These are phyloP conservation scores for Neurospora sp. DNA, from an alignment of 495 filamentous ascomycete genomes.

Conservation along the genomic window DNA sequence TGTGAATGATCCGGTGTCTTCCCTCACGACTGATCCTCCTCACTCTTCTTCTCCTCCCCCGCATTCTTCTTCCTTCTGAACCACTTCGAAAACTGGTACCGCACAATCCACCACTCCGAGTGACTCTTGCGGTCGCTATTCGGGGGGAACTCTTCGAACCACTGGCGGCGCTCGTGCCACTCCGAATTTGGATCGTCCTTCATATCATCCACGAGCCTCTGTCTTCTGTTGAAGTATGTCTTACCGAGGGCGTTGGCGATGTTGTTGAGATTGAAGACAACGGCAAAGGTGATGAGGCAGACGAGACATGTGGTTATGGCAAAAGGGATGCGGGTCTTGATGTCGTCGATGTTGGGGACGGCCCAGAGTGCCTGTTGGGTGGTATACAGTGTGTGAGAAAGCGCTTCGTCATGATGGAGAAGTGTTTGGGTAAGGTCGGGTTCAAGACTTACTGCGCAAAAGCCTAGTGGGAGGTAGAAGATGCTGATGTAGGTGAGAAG, in stretches of 20 bases:
- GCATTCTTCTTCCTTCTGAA: not conserved
- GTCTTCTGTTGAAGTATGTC: not conserved
- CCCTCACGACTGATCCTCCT: not conserved
- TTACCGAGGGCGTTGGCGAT: not conserved
- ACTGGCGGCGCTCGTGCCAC: not conserved
- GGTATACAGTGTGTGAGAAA: not conserved
- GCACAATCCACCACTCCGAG: not conserved
- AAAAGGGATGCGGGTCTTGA: not conserved
- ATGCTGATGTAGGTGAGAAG: conserved; percentile 29
- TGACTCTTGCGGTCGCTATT: not conserved
- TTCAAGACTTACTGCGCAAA: conserved; percentile 12
- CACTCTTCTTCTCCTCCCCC: not conserved
- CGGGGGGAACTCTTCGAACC: not conserved
- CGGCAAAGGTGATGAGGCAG: not conserved
- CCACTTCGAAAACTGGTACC: not conserved
- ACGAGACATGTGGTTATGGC: not conserved
- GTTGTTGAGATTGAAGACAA: conserved; percentile 7
- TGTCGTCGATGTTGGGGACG: conserved; percentile 4
- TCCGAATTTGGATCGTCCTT: not conserved
- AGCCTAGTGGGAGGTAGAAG: conserved; percentile 25
- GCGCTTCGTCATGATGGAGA: not conserved
- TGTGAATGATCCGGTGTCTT: too few relatives aligned
- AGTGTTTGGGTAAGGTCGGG: not conserved
- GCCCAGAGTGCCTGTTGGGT: conserved; percentile 7
- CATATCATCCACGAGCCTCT: not conserved